Evolutionary conservation across 768 basidiomycete genomes (phyloP), one percentile per base, ranked within the genome.

Genomic region (Russula virescens): DNA sequence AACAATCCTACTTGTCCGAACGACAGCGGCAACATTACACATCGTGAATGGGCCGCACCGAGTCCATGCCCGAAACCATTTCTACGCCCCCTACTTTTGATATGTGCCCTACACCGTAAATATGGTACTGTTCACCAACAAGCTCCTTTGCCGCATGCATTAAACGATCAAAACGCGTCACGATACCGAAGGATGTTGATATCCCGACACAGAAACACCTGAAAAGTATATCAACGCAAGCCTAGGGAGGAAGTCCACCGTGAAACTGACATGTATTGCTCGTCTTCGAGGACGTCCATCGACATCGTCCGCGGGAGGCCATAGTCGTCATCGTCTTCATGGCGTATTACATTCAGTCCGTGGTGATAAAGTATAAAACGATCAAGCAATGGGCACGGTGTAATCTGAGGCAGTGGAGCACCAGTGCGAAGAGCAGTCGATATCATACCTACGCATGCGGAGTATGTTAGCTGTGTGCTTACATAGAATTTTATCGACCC

Each of bases 41-140:
- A 34, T 61, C 66, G 25, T 56, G 57, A 13, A 46, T 31, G 10
- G 63, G 64, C 47, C 63, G 55, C 18, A 72, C 18, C n/a, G 71
- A 70, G 35, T 66, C 67, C 21, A 74, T 71, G 60, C 74, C 73
- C 25, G 74, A 70, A 21, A 69, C 68, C 68, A 74, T 64, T 26
- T 75, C 75, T 31, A 73, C 67, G 13, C 71, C 73, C 0, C 58
- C 59, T 48, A 61, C 55, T 69, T 69, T 56, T 55, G 65, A 61
- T 60, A 64, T 58, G 14, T 66, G 61, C 40, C 81, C 85, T 18
- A 89, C 73, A 0, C 88, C 88, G 61, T 86, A 81, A n/a, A 93
- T 88, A 70, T 92, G 88, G 71, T 88, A 91, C 67, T 89, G 87
- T 71, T 94, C 91, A 2, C 91, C 91, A 1, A 94, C 89, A 49